Conservation (phyloP, 2,329 filamentous ascomycete species). For the Sporothrix inflata region DNA sequence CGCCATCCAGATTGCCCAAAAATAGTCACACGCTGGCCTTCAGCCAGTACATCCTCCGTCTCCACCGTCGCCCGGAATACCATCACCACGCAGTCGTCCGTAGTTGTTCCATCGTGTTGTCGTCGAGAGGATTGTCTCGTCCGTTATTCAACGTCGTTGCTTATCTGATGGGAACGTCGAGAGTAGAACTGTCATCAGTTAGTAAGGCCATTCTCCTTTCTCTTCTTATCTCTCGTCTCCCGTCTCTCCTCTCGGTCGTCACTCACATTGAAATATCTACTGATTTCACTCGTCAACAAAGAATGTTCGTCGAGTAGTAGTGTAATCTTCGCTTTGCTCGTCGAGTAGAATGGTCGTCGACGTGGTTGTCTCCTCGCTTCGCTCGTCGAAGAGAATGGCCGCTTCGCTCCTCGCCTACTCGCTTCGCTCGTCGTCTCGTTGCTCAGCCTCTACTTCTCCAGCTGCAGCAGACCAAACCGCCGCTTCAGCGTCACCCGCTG, state of each 20-base stretch:
- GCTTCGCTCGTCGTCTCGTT: not conserved
- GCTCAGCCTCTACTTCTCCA: slow-evolving; percentile 42
- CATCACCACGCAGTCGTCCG: not conserved
- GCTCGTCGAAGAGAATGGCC: not conserved
- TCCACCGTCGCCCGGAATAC: not conserved
- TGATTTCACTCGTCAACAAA: not conserved
- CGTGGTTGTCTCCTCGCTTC: not conserved
- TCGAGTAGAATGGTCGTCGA: not conserved
- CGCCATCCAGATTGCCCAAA: slow-evolving; percentile 7
- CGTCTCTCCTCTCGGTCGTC: not conserved
- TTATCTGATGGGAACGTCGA: not conserved
- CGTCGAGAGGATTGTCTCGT: not conserved
- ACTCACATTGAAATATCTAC: not conserved
- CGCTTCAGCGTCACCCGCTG: slow-evolving; percentile 95
- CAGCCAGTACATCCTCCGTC: not conserved
- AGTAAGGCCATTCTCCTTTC: not conserved
- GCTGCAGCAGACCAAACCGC: slow-evolving; percentile 81
- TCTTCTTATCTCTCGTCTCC: not conserved
- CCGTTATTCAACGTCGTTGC: no score
- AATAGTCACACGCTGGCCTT: not conserved
- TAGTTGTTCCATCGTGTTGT: not conserved
- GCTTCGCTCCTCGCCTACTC: not conserved
- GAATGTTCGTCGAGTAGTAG: not conserved
- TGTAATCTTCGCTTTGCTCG: not conserved
- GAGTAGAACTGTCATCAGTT: not conserved